Conservation (phyloP, 257 asterid genomes). For the Plantago major region DNA sequence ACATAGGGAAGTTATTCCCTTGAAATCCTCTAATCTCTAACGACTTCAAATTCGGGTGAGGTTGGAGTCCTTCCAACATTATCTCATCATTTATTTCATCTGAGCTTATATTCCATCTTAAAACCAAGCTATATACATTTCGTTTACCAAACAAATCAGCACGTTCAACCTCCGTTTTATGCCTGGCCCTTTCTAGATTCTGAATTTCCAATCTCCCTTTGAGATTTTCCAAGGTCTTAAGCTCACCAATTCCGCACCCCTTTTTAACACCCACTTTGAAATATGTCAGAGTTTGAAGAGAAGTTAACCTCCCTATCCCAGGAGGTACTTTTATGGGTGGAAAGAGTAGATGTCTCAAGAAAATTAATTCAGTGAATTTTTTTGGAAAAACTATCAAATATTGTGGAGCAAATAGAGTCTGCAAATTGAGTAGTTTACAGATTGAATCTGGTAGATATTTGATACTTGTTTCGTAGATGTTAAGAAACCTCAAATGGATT, state of each 20-base stretch:
- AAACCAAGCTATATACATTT: slow-evolving; percentile 7
- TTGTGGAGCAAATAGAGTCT: slow-evolving; percentile 10
- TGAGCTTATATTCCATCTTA: slow-evolving; percentile 6
- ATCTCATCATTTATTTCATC: slow-evolving; percentile 7
- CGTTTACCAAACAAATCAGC: slow-evolving; percentile 19
- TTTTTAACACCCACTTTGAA: slow-evolving; percentile 6
- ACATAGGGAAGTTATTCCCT: slow-evolving; percentile 18
- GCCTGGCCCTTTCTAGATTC: slow-evolving; percentile 15
- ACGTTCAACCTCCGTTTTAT: slow-evolving; percentile 17
- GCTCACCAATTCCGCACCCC: slow-evolving; percentile 25
- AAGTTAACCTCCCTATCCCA: slow-evolving; percentile 18
- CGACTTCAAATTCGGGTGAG: slow-evolving; percentile 16
- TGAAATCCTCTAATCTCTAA: not conserved
- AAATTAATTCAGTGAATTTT: slow-evolving; percentile 6
- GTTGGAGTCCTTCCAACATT: slow-evolving; percentile 30
- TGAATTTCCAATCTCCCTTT: slow-evolving; percentile 13
- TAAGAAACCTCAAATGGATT: slow-evolving; percentile 26
- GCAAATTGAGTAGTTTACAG: slow-evolving; percentile 24
- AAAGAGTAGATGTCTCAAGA: slow-evolving; percentile 24
- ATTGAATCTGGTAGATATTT: slow-evolving; percentile 17
- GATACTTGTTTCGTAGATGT: not conserved
- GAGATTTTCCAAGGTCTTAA: not conserved
- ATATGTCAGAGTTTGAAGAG: slow-evolving; percentile 18
- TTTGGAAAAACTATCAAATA: slow-evolving; percentile 1
- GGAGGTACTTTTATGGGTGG: slow-evolving; percentile 1